Percentiles rank a stretch among this genome's conserved stretches.
Evolutionary conservation across 441 rosid species (phyloP).

Genomic region (Croton laevigatus): DNA sequence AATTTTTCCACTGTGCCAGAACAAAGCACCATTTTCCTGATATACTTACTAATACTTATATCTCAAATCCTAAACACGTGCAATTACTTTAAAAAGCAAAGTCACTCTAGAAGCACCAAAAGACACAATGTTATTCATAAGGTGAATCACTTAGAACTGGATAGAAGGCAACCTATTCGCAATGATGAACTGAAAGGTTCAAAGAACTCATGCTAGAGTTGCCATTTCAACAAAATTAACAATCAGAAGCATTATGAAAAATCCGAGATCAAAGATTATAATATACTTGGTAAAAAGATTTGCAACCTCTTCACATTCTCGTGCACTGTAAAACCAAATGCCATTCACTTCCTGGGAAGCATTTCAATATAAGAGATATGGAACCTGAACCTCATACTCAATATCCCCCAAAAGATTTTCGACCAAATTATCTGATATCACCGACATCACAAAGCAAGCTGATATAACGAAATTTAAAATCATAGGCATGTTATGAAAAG

Average conservation of each 20-base stretch:
- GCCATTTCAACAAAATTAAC: background rate
- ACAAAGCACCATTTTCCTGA: background rate
- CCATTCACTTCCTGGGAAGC: conserved; percentile 94
- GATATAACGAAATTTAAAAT: background rate
- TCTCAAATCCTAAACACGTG: conserved; percentile 6
- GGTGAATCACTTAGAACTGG: background rate
- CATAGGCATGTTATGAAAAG: conserved; percentile 1
- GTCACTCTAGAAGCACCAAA: background rate
- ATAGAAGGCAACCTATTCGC: background rate
- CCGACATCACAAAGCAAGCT: conserved; percentile 17
- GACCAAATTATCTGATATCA: conserved; percentile 72
- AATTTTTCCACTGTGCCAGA: conserved; percentile 8
- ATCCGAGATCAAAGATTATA: conserved; percentile 1
- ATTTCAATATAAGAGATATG: conserved; percentile 91
- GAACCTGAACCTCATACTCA: conserved; percentile 90
- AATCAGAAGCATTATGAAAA: background rate
- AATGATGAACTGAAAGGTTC: background rate
- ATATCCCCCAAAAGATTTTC: conserved; percentile 86
- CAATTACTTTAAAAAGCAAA: background rate
- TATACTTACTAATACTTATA: background rate
- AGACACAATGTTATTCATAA: background rate
- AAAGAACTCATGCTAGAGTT: background rate
- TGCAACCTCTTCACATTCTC: conserved; percentile 88
- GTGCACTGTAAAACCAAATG: conserved; percentile 91
- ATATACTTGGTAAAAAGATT: conserved; percentile 73